phyloP scores from a whole-genome alignment of 2,329 filamentous ascomycete species.

The Diplodia mutila region DNA sequence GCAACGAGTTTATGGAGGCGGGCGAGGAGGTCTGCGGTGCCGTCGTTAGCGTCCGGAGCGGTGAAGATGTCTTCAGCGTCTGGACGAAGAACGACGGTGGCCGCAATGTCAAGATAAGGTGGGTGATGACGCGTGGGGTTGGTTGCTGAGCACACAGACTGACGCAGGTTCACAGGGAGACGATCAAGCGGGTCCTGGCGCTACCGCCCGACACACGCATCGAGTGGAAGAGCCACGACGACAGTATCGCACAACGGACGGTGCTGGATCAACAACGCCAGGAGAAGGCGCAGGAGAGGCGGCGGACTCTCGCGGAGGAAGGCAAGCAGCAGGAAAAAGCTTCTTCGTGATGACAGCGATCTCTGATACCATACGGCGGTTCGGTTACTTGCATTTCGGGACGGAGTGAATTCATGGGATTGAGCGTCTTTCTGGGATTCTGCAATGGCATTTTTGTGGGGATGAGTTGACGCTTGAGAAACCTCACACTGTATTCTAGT shows the following conservation, averaged over 20 bases:
- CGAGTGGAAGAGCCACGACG: constrained; percentile 94
- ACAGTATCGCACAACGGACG: constrained; percentile 88
- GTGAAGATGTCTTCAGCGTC: constrained; percentile 95
- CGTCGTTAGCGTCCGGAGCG: constrained; percentile 90
- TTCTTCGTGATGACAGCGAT: constrained; percentile 28
- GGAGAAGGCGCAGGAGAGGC: constrained; percentile 67
- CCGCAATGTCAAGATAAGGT: constrained; percentile 95
- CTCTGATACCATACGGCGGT: constrained; percentile 26
- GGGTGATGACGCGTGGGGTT: constrained; percentile 44
- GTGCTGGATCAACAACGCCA: constrained; percentile 90
- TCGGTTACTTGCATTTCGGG: constrained; percentile 28
- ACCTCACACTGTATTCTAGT: constrained; percentile 26
- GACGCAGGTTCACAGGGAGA: constrained; percentile 67
- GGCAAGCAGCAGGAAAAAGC: constrained; percentile 36
- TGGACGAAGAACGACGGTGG: constrained; percentile 95
- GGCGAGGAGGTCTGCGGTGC: constrained; percentile 93
- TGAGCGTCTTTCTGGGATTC: constrained; percentile 24
- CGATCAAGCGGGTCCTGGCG: constrained; percentile 84
- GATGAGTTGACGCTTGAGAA: constrained; percentile 20
- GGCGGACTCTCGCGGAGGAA: constrained; percentile 38
- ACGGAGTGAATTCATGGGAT: constrained; percentile 27
- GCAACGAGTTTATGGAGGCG: constrained; percentile 91
- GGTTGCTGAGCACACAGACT: not conserved
- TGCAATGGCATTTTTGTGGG: constrained; percentile 24
- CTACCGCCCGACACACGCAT: constrained; percentile 89